Evolutionary conservation across 1,284 basidiomycete species (phyloP).

Genomic region (Fomitopsis betulina): DNA sequence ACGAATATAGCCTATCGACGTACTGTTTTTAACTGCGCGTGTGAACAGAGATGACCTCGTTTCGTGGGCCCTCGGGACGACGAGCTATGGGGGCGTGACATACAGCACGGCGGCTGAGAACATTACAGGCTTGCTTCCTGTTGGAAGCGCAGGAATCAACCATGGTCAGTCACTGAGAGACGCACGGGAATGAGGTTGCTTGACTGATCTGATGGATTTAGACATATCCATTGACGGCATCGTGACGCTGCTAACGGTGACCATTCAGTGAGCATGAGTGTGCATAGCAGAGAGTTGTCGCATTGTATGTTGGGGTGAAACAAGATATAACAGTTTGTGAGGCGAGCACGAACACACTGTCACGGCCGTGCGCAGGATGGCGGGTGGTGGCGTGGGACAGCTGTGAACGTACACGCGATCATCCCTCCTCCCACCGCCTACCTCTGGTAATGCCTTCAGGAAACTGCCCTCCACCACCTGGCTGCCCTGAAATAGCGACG

Average conservation of each 20-base stretch:
- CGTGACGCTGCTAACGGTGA: slow-evolving; percentile 41
- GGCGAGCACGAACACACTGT: background rate
- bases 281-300: background rate
- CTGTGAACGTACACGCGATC: too few species aligned
- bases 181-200: background rate
- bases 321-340: background rate
- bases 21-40: too few species aligned
- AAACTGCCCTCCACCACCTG: background rate
- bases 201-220: slow-evolving; percentile 12
- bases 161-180: slow-evolving; percentile 29
- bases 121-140: slow-evolving; percentile 46
- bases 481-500: background rate
- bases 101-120: slow-evolving; percentile 46
- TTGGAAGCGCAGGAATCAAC: slow-evolving; percentile 46
- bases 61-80: slow-evolving; percentile 38
- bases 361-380: background rate
- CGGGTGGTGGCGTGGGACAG: background rate
- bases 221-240: slow-evolving; percentile 44
- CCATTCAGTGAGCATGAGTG: slow-evolving; percentile 17
- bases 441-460: background rate
- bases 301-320: background rate
- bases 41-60: slow-evolving; percentile 40
- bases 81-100: slow-evolving; percentile 36
- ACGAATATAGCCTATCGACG: background rate
- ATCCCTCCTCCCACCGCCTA: too few species aligned